phyloP scores from a whole-genome alignment of 2,329 filamentous ascomycete species.

The Cladosporium sp. region DNA sequence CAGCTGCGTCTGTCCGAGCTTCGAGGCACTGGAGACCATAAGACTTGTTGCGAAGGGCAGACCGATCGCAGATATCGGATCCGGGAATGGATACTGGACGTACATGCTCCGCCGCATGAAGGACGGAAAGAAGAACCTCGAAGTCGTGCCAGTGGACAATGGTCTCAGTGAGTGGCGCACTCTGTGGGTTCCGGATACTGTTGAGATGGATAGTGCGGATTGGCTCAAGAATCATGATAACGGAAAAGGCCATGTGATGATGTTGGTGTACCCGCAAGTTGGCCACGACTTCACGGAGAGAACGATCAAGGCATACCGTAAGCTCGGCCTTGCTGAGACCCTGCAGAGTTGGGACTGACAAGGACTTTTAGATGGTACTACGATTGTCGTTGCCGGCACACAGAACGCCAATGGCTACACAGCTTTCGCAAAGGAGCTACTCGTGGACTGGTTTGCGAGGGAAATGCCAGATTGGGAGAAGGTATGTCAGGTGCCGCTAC shows the following conservation, averaged over 20 bases:
- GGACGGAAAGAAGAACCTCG: slow-evolving; percentile 39
- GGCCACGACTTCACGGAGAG: slow-evolving; percentile 65
- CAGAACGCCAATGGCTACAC: slow-evolving; percentile 76
- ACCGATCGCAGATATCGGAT: slow-evolving; percentile 65
- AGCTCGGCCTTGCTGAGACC: slow-evolving; percentile 19
- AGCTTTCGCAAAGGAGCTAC: slow-evolving; percentile 62
- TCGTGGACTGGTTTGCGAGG: slow-evolving; percentile 65
- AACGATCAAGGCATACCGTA: slow-evolving; percentile 59
- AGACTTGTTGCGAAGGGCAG: slow-evolving; percentile 54
- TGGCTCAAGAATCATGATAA: slow-evolving; percentile 56
- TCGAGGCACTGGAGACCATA: slow-evolving; percentile 64
- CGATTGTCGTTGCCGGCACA: slow-evolving; percentile 70
- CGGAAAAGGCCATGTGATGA: slow-evolving; percentile 59
- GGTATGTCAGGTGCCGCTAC: slow-evolving; percentile 65
- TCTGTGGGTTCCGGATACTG: slow-evolving; percentile 67
- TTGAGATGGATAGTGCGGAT: slow-evolving; percentile 59
- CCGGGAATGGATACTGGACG: slow-evolving; percentile 75
- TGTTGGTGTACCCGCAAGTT: slow-evolving; percentile 74
- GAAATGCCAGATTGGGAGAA: slow-evolving; percentile 60
- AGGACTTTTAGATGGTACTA: slow-evolving; percentile 51
- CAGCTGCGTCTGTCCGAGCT: slow-evolving; percentile 69
- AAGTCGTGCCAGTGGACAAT: slow-evolving; percentile 65
- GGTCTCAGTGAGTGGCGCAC: slow-evolving; percentile 67
- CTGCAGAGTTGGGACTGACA: background rate
- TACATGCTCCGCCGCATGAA: slow-evolving; percentile 66